A percentile compares a stretch with the other conserved stretches of the same genome.
phyloP scores from a whole-genome alignment of 2,329 filamentous ascomycete genomes.

The Xylariaceae sp. region DNA sequence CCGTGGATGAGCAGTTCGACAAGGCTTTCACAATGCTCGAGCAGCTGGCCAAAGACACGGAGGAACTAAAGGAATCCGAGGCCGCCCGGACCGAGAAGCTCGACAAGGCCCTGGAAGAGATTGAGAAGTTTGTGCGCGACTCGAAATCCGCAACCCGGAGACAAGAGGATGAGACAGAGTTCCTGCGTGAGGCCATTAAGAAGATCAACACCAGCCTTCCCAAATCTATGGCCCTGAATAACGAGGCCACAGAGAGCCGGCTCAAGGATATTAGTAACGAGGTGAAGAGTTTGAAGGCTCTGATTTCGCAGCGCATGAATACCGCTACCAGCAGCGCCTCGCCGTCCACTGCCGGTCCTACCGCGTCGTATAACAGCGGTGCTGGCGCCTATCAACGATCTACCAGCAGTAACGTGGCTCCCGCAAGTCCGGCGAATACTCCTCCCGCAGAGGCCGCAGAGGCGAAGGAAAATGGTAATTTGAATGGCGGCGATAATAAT shows the following conservation, averaged over 20 bases:
- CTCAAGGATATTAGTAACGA: conserved; percentile 83
- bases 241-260: conserved; percentile 74
- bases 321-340: conserved; percentile 17
- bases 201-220: conserved; percentile 81
- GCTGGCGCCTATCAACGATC: conserved; percentile 22
- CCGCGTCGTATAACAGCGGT: conserved; percentile 7
- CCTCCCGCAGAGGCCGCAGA: conserved; percentile 24
- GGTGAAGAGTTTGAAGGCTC: conserved; percentile 85
- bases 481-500: conserved; percentile 5
- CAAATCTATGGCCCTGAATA: conserved; percentile 81
- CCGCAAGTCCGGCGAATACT: conserved; percentile 21
- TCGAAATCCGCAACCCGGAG: conserved; percentile 77
- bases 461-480: conserved; percentile 26
- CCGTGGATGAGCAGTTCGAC: conserved; percentile 89
- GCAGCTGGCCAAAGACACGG: conserved; percentile 85
- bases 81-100: conserved; percentile 76
- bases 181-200: conserved; percentile 81
- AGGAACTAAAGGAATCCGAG: conserved; percentile 81
- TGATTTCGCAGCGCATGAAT: conserved; percentile 65
- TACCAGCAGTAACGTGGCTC: conserved; percentile 14
- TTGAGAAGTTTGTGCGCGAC: conserved; percentile 77
- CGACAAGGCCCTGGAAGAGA: conserved; percentile 74
- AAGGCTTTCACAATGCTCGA: conserved; percentile 88
- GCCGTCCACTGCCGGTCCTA: conserved; percentile 5
- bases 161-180: conserved; percentile 81